Percentiles rank a stretch among this genome's conserved stretches.
phyloP scores from a whole-genome alignment of 139 green algal species.

The Coelastrella sp. region DNA sequence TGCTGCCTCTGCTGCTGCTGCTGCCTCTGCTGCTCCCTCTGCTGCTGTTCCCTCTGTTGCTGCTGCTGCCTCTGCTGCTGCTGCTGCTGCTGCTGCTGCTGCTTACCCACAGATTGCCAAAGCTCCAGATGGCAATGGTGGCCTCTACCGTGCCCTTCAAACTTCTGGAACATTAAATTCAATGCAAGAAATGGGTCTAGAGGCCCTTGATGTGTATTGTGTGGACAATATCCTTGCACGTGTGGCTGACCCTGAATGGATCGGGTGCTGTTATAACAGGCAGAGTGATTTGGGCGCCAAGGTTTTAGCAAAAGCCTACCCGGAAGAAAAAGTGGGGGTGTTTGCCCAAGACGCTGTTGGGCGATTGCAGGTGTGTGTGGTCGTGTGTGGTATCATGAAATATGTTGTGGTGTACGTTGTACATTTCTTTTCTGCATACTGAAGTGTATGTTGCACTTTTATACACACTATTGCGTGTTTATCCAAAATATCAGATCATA shows the following conservation, averaged over 20 bases:
- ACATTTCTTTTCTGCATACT: too few relatives aligned
- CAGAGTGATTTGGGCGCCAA: conserved; percentile 64
- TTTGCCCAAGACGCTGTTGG: conserved; percentile 49
- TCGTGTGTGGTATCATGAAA: too few relatives aligned
- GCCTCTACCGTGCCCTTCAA: conserved; percentile 89
- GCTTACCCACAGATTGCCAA: conserved; percentile 64
- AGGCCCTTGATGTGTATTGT: conserved; percentile 87
- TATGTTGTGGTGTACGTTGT: too few relatives aligned
- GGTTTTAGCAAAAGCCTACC: conserved; percentile 81
- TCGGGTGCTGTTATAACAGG: conserved; percentile 76
- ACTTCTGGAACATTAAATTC: conserved; percentile 64
- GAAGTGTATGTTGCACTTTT: too few relatives aligned
- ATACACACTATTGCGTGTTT: too few relatives aligned
- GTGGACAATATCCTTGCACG: conserved; percentile 93
- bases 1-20: background rate
- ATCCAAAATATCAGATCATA: too few relatives aligned
- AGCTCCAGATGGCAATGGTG: conserved; percentile 96
- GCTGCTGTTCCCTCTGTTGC: too few relatives aligned
- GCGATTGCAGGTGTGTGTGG: conserved; percentile 5
- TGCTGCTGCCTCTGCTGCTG: background rate
- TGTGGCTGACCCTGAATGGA: conserved; percentile 84
- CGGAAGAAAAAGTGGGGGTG: conserved; percentile 84
- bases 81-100: conserved; percentile 10
- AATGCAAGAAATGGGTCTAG: conserved; percentile 81
- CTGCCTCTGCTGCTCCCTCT: too few relatives aligned